Evolutionary conservation across 805 yeast genomes (phyloP), one percentile per base, ranked within the genome.

Genomic region (Blastobotrys muscicola): DNA sequence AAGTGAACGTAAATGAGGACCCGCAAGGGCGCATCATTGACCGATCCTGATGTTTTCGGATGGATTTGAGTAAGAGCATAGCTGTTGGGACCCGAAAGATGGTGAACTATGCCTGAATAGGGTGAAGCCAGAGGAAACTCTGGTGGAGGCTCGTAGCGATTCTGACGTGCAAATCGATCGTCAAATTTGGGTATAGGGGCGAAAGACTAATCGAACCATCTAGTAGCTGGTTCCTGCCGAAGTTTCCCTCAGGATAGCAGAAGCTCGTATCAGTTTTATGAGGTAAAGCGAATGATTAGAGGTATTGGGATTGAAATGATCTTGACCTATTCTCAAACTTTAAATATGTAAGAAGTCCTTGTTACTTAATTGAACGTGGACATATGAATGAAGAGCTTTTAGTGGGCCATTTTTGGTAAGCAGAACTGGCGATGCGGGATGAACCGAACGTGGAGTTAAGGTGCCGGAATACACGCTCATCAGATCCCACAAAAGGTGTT

Each of bases 381-480:
- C 62, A 53, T 52, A 56, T 57, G 66, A 60, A 62, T 64, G 67
- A 61, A 60, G 66, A 65, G 67, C 66, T 62, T 63, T 60, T 64
- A 64, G 68, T 64, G 69, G 68, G 68, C 68, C 68, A 63, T 62
- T 63, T 65, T 63, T 64, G 69, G 68, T 65, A 65, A 62, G 68
- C 69, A 64, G 69, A 65, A 65, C 69, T 62, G 68, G 69, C 68
- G 69, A 65, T 63, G 69, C 66, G 66, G 66, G 66, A 62, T 62
- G 66, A 62, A 62, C 66, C 66, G 65, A 62, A 59, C 65, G 66
- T 52, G 55, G 60, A 59, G 66, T 62, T 60, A 59, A 61, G 60
- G 66, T 61, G 66, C 65, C 67, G 61, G 64, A 64, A 59, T 64
- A 57, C 62, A 62, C 66, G 67, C 69, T 63, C 64, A 63, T 64